Evolutionary conservation across 768 basidiomycete genomes (phyloP).

Genomic region (Artomyces pyxidatus): DNA sequence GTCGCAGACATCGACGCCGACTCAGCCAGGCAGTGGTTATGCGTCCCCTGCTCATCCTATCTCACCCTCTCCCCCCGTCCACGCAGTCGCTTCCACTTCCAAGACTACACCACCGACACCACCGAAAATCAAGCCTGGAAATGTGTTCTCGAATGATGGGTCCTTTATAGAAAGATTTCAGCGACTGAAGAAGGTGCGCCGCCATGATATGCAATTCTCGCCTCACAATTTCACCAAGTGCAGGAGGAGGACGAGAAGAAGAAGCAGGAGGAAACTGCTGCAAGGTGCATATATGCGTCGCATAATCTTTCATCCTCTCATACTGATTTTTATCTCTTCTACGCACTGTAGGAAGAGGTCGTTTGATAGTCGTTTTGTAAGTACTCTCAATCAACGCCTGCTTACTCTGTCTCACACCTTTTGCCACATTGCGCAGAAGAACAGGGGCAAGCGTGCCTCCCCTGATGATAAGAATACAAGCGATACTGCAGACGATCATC

Average conservation of each 20-base stretch:
- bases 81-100: slow-evolving; percentile 18
- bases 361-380: slow-evolving; percentile 56
- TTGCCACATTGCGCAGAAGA: slow-evolving; percentile 33
- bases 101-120: slow-evolving; percentile 14
- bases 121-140: slow-evolving; percentile 37
- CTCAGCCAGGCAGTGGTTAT: slow-evolving; percentile 18
- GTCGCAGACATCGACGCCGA: background rate
- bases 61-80: slow-evolving; percentile 18
- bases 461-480: slow-evolving; percentile 31
- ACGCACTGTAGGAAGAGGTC: slow-evolving; percentile 48
- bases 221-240: background rate
- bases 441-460: slow-evolving; percentile 47
- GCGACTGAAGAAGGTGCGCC: slow-evolving; percentile 43
- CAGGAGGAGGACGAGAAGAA: slow-evolving; percentile 55
- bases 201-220: background rate
- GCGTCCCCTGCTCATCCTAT: slow-evolving; percentile 20
- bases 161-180: slow-evolving; percentile 61
- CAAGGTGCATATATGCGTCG: slow-evolving; percentile 34
- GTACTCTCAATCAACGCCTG: slow-evolving; percentile 18
- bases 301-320: too few relatives aligned
- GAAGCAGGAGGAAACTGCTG: slow-evolving; percentile 42
- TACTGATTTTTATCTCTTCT: too few relatives aligned
- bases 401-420: background rate
- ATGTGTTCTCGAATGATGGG: slow-evolving; percentile 64
- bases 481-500: slow-evolving; percentile 27